These are phyloP conservation scores for Raffaelea ambrosiae DNA, from an alignment of 2,329 filamentous ascomycete genomes.

Conservation along the genomic window DNA sequence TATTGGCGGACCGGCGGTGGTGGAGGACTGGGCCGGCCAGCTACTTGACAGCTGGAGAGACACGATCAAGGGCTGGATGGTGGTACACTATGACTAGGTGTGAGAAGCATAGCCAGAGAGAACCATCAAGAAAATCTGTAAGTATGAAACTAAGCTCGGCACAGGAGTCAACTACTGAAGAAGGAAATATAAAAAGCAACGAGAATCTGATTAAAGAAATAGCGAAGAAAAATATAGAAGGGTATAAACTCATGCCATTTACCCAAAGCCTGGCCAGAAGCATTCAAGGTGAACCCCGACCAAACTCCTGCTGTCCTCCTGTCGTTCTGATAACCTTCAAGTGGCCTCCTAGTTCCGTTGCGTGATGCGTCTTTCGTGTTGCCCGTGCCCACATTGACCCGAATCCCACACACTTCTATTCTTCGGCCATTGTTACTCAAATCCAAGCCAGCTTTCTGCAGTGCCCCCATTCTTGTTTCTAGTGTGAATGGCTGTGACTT, in stretches of 20 bases:
- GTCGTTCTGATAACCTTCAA: too few species aligned
- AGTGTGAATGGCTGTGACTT: conserved; percentile 8
- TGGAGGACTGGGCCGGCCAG: conserved; percentile 25
- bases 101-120: neutral
- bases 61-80: conserved; percentile 26
- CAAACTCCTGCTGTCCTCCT: too few species aligned
- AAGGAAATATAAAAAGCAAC: too few species aligned
- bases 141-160: neutral
- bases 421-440: too few species aligned
- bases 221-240: neutral
- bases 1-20: conserved; percentile 17
- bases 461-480: too few species aligned
- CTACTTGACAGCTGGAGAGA: conserved; percentile 30
- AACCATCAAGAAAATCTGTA: neutral
- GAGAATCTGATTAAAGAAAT: too few species aligned
- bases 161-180: neutral
- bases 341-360: too few species aligned
- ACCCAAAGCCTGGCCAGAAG: neutral
- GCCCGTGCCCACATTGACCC: too few species aligned
- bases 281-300: too few species aligned
- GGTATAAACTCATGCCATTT: neutral
- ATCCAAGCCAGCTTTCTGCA: too few species aligned
- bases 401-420: too few species aligned
- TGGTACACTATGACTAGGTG: conserved; percentile 23
- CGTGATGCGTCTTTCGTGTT: too few species aligned